Conservation (phyloP, 768 basidiomycete genomes). For the Rhizopogon roseolus region DNA sequence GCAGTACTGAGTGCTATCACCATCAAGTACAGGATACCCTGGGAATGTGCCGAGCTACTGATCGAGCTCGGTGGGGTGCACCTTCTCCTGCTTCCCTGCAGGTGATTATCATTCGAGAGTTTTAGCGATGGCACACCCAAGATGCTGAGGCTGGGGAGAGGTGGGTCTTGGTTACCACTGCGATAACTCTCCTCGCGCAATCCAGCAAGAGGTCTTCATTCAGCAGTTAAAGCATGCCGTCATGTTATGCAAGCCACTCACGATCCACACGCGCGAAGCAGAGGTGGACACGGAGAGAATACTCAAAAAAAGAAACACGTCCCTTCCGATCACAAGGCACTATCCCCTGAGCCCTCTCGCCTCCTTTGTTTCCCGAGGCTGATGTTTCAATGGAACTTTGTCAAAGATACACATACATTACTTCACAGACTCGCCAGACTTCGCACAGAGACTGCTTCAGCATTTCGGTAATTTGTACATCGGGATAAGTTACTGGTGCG, state of each 20-base stretch:
- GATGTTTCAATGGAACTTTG: not conserved
- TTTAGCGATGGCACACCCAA: constrained; percentile 71
- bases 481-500: constrained; percentile 72
- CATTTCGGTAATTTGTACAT: constrained; percentile 82
- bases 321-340: constrained; percentile 62
- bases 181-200: constrained; percentile 64
- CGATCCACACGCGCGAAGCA: constrained; percentile 84
- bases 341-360: not conserved
- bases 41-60: constrained; percentile 87
- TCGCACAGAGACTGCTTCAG: constrained; percentile 64
- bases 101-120: not conserved
- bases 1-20: constrained; percentile 60
- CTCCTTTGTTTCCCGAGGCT: not conserved
- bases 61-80: constrained; percentile 77
- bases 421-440: constrained; percentile 77
- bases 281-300: constrained; percentile 79
- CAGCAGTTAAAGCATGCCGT: constrained; percentile 70
- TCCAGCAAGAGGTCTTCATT: constrained; percentile 62
- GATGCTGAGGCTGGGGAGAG: constrained; percentile 86
- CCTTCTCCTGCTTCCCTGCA: constrained; percentile 21
- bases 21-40: constrained; percentile 74
- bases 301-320: constrained; percentile 71
- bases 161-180: constrained; percentile 88
- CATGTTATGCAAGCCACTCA: constrained; percentile 66
- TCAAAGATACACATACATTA: constrained; percentile 80